These are phyloP conservation scores for Prunus campanulata DNA, from an alignment of 306 rosid genomes.

Conservation along the genomic window DNA sequence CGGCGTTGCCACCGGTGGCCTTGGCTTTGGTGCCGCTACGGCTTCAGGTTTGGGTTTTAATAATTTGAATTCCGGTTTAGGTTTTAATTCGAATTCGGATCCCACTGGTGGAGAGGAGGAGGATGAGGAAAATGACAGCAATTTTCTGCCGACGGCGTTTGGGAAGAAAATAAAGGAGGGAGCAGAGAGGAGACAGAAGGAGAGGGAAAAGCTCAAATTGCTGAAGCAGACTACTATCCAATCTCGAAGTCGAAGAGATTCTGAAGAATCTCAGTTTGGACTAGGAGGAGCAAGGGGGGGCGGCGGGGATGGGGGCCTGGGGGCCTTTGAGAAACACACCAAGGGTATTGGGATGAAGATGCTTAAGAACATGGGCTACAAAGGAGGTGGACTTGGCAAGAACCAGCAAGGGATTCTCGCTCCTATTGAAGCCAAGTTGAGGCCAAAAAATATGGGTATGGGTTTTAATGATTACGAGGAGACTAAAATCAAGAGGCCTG, in stretches of 20 bases:
- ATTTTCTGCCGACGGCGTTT: constrained; percentile 70
- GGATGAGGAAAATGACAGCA: not conserved
- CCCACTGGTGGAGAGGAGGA: constrained; percentile 22
- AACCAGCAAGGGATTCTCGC: constrained; percentile 79
- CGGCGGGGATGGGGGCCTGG: constrained; percentile 35
- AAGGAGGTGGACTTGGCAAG: constrained; percentile 94
- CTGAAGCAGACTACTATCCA: constrained; percentile 48
- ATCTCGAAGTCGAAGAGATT: not conserved
- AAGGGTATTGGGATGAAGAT: constrained; percentile 84
- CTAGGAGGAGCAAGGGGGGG: constrained; percentile 17
- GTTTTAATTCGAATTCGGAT: constrained; percentile 28
- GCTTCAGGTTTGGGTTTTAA: constrained; percentile 42
- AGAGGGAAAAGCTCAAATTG: constrained; percentile 47
- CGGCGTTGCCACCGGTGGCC: constrained; percentile 36
- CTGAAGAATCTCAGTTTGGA: not conserved
- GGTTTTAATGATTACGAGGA: constrained; percentile 77
- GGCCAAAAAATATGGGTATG: constrained; percentile 79
- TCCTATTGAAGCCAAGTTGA: constrained; percentile 74
- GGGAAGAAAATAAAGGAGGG: constrained; percentile 87
- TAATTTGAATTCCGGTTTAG: constrained; percentile 24
- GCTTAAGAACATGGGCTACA: constrained; percentile 89
- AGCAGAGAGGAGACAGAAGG: constrained; percentile 65
- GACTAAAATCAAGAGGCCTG: constrained; percentile 24
- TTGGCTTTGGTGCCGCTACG: constrained; percentile 64
- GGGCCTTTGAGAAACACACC: constrained; percentile 74